Evolutionary conservation across 768 basidiomycete species (phyloP), one percentile per base, ranked within the genome.

Genomic region (Naganishia onofrii): DNA sequence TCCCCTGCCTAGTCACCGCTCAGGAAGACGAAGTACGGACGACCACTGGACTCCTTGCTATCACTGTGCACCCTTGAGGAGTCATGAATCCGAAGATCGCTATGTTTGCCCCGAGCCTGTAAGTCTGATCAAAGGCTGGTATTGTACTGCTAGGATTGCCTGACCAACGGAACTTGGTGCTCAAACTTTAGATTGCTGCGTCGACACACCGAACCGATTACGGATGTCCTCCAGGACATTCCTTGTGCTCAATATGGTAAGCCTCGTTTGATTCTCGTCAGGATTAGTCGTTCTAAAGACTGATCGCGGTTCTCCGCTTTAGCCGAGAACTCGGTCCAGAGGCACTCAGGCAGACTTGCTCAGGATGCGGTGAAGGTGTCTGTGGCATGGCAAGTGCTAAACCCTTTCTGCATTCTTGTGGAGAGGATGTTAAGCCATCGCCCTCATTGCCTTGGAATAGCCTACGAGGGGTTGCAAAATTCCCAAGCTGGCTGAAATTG

Each of bases 21-120:
- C 48, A 5, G 65, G 29, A 34, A 46, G 48, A 26, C 52, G 48
- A 52, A 34, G 23, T 28, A 32, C 65, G 29, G 34, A 54, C 21
- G 48, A 54, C 34, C 58, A 69, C 46, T 69, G 68, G 68, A 51
- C 32, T 42, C 68, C 68, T 12, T 69, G 68, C 60, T 29, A 36
- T 17, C 31, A 58, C 44, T 69, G 68, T 53, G 28, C 44, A 9
- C 56, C 68, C 2, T 42, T 44, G 38, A 69, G 56, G 13, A 60
- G 19, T 36, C 55, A 44, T 21, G 57, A 69, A 32, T 31, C 52
- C 1, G 38, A n/a, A 10, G 52, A 54, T 46, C 55, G 68, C 8
- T 69, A 69, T n/a, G 68, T 69, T 21, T 69, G 68, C 34, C 38
- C 53, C 0, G 32, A 57, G 17, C 68, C 68, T 29, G 68, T 69